Evolutionary conservation across 257 asterid species (phyloP), one percentile per base, ranked within the genome.

Genomic region (Datura wrightii): DNA sequence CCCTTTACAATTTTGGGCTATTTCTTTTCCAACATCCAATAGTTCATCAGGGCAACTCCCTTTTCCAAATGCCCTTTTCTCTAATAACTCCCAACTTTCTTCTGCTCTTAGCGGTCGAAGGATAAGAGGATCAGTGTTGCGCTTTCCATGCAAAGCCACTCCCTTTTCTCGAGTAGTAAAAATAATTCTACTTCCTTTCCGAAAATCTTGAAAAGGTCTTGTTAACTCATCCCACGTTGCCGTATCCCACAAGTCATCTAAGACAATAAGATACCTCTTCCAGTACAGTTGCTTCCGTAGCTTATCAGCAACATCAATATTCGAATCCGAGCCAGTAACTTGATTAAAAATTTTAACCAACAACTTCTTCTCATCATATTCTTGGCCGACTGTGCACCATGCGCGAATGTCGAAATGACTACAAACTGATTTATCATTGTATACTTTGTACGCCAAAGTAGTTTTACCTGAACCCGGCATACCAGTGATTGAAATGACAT

Each of bases 211-310:
- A 65, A 87, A 74, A 55, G 66, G 60, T 10, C 48, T 39, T 8
- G 24, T 84, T 15, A 87, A 52, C 1, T 24, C 67, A 31, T 85
- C 81, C 90, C 86, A 87, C 0, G 56, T 62, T 9, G 52, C 11
- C 10, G 2, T 65, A 6, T 70, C 44, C 90, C 90, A 82, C 5
- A 85, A n/a, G 60, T 85, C 88, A 84, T 87, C 90, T 54, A 87
- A 4, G 5, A 87, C 85, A 4, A 85, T 70, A 3, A 87, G 56
- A 3, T 87, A 87, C 46, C 83, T 83, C 74, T 44, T 54, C 2
- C 80, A 84, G 1, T 1, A 10, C 4, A 87, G 69, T 6, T 54
- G 44, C 39, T 14, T 54, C 15, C 62, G 31, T 15, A 87, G 42
- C 34, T 11, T 5, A 31, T 44, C 84, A 55, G 80, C 86, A 79